Base-by-base conservation (phyloP, 805 yeast species). In the Dipodascus albidus region DNA sequence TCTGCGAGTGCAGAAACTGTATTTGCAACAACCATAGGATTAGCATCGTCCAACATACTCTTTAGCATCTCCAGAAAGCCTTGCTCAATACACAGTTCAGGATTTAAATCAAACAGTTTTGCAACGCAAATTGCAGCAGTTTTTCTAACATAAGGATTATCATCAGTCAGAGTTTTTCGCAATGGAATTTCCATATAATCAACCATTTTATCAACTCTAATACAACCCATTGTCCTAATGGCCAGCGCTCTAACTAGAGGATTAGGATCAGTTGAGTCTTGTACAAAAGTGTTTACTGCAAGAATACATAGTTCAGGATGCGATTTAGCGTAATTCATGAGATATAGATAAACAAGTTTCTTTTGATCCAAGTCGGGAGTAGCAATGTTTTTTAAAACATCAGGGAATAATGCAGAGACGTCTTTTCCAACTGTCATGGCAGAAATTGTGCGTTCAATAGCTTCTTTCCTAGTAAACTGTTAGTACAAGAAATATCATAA, bases 341-440 rank as follows among this genome's bases (percentile, higher is more conserved):
- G 74, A 65, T 93, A 93, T 23, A 93, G 72, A 64, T 93, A 93
- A 14, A 93, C 99, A 69, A 93, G 77, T 68, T 93, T 93, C 78
- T 93, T 93, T 72, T 93, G 97, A 62, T 93, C 96, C 57, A 93
- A 73, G 68, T 93, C 99, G 64, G 86, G 91, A 1, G 99, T 93
- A 53, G 99, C 97, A 60, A 93, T 85, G 70, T 93, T 93, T 71
- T 93, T 95, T 67, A 93, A 74, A 23, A 93, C 95, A 68, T 93
- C 98, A 1, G 99, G 99, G 62, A 93, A 93, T 53, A 93, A 74
- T 1, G 95, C 81, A 19, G 96, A 86, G 22, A 93, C 98, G 67
- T 93, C 99, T 65, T 93, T 93, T 9, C 98, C 98, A 27, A 89
- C 80, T 0, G 99, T 93, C 99, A 93, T 93, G 55, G 96, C 98